phyloP scores from a whole-genome alignment of 129 eudicot species.

The Escallonia herrerae region DNA sequence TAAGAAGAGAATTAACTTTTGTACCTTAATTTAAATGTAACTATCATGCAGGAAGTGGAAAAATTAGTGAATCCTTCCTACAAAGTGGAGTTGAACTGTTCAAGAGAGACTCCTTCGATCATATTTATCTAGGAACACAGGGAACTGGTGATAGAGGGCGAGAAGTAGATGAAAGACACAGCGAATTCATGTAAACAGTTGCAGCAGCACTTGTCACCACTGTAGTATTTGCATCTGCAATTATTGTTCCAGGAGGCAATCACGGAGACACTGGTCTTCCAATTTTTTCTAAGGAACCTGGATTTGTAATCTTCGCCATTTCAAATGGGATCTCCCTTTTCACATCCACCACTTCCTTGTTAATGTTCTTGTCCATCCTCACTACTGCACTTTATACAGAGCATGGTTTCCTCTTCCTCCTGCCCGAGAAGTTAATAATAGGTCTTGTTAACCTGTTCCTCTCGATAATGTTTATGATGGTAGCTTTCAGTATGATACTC shows the following conservation, averaged over 20 bases:
- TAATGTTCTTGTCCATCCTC: conserved; percentile 5
- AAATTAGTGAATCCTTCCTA: conserved; percentile 9
- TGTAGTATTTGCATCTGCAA: too few species aligned
- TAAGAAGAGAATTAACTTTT: too few species aligned
- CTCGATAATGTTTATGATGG: neutral
- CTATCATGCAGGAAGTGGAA: conserved; percentile 20
- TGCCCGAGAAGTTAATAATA: neutral
- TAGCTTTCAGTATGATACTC: neutral
- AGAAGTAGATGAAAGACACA: neutral
- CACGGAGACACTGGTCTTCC: neutral
- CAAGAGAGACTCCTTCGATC: conserved; percentile 16
- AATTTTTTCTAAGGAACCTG: neutral
- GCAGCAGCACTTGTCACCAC: neutral
- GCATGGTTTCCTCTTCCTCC: neutral
- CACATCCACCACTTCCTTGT: neutral
- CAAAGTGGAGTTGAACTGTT: neutral
- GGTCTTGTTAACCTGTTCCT: neutral
- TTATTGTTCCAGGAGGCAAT: neutral
- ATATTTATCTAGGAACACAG: conserved; percentile 15
- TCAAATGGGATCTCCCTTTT: neutral
- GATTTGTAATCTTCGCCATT: neutral
- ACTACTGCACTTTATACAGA: conserved; percentile 1
- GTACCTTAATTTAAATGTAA: too few species aligned
- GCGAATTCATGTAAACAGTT: neutral
- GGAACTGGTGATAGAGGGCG: neutral